Conservation (phyloP, 306 rosid species). For the Begonia fuchsioides region DNA sequence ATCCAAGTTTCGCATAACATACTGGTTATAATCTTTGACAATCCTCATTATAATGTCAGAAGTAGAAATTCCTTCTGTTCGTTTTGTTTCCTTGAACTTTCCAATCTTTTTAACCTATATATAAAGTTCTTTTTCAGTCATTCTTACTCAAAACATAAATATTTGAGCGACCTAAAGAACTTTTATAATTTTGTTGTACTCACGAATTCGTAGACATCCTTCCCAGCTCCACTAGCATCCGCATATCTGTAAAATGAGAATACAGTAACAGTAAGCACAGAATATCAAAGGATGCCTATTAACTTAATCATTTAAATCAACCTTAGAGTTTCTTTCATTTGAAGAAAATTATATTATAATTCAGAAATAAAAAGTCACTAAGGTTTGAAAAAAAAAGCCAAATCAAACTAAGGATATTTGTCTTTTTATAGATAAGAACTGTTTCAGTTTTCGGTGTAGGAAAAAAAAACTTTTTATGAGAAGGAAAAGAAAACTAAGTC, state of each 20-base stretch:
- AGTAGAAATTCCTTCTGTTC: conserved; percentile 92
- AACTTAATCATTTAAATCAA: no score
- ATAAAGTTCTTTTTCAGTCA: conserved; percentile 4
- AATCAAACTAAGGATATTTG: no score
- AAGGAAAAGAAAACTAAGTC: no score
- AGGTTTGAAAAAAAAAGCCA: no score
- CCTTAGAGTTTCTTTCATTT: no score
- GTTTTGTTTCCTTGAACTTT: conserved; percentile 76
- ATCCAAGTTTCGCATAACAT: conserved; percentile 88
- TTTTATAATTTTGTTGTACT: conserved; percentile 8
- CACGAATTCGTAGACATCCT: conserved; percentile 93
- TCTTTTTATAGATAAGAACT: no score
- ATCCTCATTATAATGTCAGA: conserved; percentile 95
- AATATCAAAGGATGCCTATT: no score
- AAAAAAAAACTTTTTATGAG: no score
- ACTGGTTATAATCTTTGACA: conserved; percentile 92
- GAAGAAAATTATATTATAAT: no score
- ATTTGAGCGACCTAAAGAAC: neutral
- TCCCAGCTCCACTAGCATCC: conserved; percentile 87
- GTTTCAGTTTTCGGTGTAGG: no score
- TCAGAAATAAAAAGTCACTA: no score
- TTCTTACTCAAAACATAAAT: neutral
- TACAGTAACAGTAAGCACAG: no score
- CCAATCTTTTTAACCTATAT: conserved; percentile 72
- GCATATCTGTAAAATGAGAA: conserved; percentile 50